Base-by-base conservation (phyloP, 164 flowering plant species). In the Vitis riparia region DNA sequence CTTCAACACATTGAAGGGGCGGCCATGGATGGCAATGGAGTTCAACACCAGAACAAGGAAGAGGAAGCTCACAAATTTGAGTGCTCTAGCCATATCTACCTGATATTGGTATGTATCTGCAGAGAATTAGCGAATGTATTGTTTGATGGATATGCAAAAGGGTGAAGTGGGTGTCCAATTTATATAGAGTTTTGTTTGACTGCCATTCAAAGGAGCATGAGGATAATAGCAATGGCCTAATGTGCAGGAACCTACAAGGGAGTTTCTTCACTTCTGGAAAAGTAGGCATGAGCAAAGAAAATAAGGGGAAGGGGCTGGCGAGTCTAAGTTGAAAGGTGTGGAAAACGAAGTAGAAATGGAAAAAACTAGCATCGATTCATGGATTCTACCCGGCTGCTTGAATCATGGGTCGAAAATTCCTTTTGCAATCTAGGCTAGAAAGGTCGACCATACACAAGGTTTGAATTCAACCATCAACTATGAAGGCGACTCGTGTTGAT, bases 311-410 rank as follows among this genome's bases (percentile, higher is more conserved):
- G 7, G 27, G 53, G 50, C 30, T 51, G 11, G 44, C 58, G 68
- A 52, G 68, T 65, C 68, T 55, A 65, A 65, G 44, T 65, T 65
- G 68, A 44, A 64, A 9, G 19, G 23, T 51, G 65, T 59, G 0
- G 64, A 61, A n/a, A 61, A 61, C 0, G 51, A 68, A 23, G 76
- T 76, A 11, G 52, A 72, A 15, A 23, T 76, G 70, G 76, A 70
- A n/a, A 23, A 50, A 67, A 61, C 11, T 66, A 3, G 61, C 68
- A 12, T 0, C 7, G 44, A 37, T 37, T 37, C 7, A 37, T 37
- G 44, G 44, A 37, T 37, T 37, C 44, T 6, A 37, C 5, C 44
- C 44, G 44, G 44, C 44, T 37, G 44, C 44, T 37, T 37, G 44
- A 37, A 37, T 37, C 44, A 37, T 37, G 2, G 5, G 44, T 2